phyloP scores from a whole-genome alignment of 306 rosid genomes.

The Elaeagnus macrophylla region DNA sequence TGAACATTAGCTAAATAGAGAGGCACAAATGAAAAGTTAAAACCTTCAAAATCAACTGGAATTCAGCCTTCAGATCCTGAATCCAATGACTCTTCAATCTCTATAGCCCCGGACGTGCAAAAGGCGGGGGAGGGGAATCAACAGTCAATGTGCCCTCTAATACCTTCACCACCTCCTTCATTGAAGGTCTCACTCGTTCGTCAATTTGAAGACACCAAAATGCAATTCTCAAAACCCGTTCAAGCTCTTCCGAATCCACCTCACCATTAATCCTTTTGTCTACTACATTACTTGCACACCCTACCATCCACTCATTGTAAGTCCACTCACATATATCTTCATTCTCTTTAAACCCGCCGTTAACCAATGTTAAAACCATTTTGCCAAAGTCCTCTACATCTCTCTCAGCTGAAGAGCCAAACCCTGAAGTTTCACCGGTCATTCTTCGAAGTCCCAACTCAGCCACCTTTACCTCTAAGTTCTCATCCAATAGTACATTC shows the following conservation, averaged over 20 bases:
- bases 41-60: constrained; percentile 19
- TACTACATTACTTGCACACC: constrained; percentile 31
- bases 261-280: constrained; percentile 46
- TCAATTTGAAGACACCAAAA: constrained; percentile 77
- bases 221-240: constrained; percentile 51
- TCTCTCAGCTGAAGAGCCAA: constrained; percentile 44
- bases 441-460: constrained; percentile 54
- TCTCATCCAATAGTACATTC: constrained; percentile 57
- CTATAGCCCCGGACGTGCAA: constrained; percentile 16
- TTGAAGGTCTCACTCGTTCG: constrained; percentile 50
- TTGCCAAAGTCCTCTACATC: constrained; percentile 67
- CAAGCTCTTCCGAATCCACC: constrained; percentile 37
- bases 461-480: constrained; percentile 44
- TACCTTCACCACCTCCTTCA: constrained; percentile 73
- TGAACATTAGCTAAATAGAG: neutral
- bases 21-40: neutral
- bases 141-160: constrained; percentile 58
- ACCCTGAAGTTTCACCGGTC: constrained; percentile 25
- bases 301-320: constrained; percentile 56
- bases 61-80: constrained; percentile 23
- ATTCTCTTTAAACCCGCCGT: constrained; percentile 38
- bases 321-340: constrained; percentile 44
- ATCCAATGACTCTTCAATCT: constrained; percentile 22
- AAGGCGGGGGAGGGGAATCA: constrained; percentile 69
- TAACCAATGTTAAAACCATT: constrained; percentile 45